Evolutionary conservation across 2,329 filamentous ascomycete species (phyloP), one percentile per base, ranked within the genome.

Genomic region (Microcyclosporella mali): DNA sequence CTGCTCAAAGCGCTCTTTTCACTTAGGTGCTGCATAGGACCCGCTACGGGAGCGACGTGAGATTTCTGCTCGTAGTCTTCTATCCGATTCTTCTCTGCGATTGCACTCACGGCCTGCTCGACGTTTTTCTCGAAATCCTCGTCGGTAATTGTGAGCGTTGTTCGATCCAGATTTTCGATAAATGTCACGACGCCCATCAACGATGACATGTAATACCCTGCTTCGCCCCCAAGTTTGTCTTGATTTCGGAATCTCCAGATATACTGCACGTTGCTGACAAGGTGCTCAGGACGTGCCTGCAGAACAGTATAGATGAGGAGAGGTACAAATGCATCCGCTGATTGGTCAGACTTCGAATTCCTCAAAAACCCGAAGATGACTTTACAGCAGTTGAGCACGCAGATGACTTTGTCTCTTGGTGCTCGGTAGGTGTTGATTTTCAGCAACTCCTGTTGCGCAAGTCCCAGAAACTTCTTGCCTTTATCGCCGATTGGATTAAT

Each of bases 351-450:
- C 66, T 94, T 94, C 40, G 87, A 82, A 62, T 95, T 94, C 53
- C 90, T 89, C 40, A 98, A 71, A 37, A 95, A 79, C 14, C 90
- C 92, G 66, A 98, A 97, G 51, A 98, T 97, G 50, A 98, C 94
- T 68, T 98, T 98, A 78, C 92, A 98, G 69, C 89, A 95, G 67
- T 98, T 98, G 43, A 98, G 70, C 34, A 97, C 88, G 65, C 92
- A 98, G 37, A 98, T 97, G 42, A 98, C 92, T 67, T 98, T 98
- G 71, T 98, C 92, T 56, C 92, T 75, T 3, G 92, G 92, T n/a
- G 92, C 92, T 54, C 94, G 81, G 62, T 98, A 98, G 7, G 86
- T 92, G 60, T 90, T 94, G 60, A 98, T 95, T 65, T 98, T 98
- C 29, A 94, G 70, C 11, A 98, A 73, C 66, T 98, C 92, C 76